Evolutionary conservation across 78 protist genomes (phyloP), one percentile per base, ranked within the genome.

Genomic region (Blattamonas nauphoetae): DNA sequence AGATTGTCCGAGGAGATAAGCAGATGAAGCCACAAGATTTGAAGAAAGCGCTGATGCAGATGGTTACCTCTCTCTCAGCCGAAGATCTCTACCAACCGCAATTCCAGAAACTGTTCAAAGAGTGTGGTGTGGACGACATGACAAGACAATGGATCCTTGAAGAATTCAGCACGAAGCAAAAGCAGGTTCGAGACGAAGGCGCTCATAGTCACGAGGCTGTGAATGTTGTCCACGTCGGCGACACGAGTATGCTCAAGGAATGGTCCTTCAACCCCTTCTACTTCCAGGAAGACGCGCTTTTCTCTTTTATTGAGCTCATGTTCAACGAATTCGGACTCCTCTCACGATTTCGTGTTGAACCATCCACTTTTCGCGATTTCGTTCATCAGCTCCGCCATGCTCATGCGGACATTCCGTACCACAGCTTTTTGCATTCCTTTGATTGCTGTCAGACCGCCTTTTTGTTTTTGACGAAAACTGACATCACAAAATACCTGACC

Each of bases 391-490:
- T 83, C n/a, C 77, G 41, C 0, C 33, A 2, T 29, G 0, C 78
- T 41, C 84, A 88, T 78, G 63, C 45, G 44, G 0, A 41, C 4
- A 88, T 81, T 42, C 95, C 95, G 42, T 94, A 94, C 88, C 97
- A 95, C 86, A 95, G 92, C 89, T 95, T 93, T 80, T 44, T 29
- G 6, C 97, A 95, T 87, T 95, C 96, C 2, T 80, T 95, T 36
- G 97, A 95, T 55, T 94, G 93, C 2, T 87, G 93, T 1, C 96
- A 94, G 90, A 55, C 81, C 83, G 1, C 79, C 41, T 92, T 63
- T 78, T 41, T 80, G 5, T 46, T 91, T 45, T 36, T 94, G 0
- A 84, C 90, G 4, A 35, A 32, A 29, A 82, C 86, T n/a, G 63
- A 84, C 44, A 41, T 90, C 0, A 85, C 71, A 42, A 88, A 90